Evolutionary conservation across 257 asterid genomes (phyloP).

Genomic region (Gentiana straminea): DNA sequence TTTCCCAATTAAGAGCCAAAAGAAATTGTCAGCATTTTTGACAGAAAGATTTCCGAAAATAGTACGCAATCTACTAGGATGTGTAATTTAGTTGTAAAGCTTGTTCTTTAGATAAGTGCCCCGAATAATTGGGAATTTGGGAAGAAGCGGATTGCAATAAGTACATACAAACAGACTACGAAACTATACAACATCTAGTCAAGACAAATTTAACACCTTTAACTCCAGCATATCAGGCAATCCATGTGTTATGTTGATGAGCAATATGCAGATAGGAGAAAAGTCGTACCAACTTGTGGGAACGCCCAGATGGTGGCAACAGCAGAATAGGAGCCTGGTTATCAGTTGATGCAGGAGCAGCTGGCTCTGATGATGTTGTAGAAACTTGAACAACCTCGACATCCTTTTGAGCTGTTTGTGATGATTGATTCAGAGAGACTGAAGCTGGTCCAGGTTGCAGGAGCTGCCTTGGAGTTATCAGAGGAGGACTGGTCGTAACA

Average conservation of each 20-base stretch:
- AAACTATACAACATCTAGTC: no score
- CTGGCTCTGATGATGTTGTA: conserved; percentile 38
- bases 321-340: conserved; percentile 87
- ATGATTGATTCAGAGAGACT: conserved; percentile 28
- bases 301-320: conserved; percentile 48
- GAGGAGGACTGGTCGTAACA: conserved; percentile 46
- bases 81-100: background rate
- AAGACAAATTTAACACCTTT: no score
- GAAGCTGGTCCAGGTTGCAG: conserved; percentile 50
- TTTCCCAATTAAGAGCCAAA: background rate
- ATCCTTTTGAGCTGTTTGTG: conserved; percentile 65
- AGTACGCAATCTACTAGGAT: background rate
- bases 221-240: background rate
- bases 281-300: conserved; percentile 39
- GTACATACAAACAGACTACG: background rate
- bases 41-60: no score
- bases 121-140: no score
- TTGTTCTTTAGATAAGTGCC: background rate
- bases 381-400: conserved; percentile 81
- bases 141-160: no score
- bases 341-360: conserved; percentile 36
- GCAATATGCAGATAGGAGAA: conserved; percentile 1
- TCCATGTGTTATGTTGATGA: no score
- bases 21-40: no score
- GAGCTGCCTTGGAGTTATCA: conserved; percentile 84